Base-by-base conservation (phyloP, 257 asterid genomes). In the Nicotiana tabacum region DNA sequence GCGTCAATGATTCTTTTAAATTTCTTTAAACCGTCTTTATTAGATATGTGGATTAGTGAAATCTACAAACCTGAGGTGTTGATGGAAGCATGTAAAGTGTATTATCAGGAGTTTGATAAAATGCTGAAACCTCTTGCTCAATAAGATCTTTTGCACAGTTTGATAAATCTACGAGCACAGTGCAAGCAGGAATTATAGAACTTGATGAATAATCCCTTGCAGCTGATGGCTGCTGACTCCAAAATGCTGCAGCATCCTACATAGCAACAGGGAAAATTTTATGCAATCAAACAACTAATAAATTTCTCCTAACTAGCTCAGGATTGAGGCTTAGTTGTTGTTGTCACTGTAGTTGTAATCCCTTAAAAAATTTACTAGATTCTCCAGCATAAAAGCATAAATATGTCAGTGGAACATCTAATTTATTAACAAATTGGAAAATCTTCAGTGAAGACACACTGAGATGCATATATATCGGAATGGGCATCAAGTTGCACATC, bases 11-110 rank as follows among this genome's bases (percentile, higher is more conserved):
- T 33, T 74, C 24, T 15, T 15, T 27, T 27, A 51, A 74, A 48
- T 27, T 48, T 48, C 61, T 29, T 61, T 27, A 48, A 74, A 48
- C 2, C 17, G 7, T 6, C 17, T 53, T 48, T 74, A 55, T 35
- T 64, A 48, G 64, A 61, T 77, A 64, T 76, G 77, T 61, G 67
- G 80, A 87, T 37, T 35, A 27, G 12, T 29, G 80, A 51, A 27
- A 46, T 72, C 61, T 83, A 87, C 89, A 30, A 83, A 96, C 99
- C 99, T 94, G 98, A 86, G 98, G 91, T 76, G 97, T 93, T 66
- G 98, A 91, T 56, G 99, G 99, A 85, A 96, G 98, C 98, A 96
- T 96, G 91, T 92, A 93, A 70, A 94, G 90, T 90, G 93, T 90
- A 86, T 91, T 96, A 83, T 94, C 98, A 78, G 99, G 99, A 84